These are phyloP conservation scores for Neodidymelliopsis sp. DNA, from an alignment of 2,329 filamentous ascomycete genomes.

Conservation along the genomic window DNA sequence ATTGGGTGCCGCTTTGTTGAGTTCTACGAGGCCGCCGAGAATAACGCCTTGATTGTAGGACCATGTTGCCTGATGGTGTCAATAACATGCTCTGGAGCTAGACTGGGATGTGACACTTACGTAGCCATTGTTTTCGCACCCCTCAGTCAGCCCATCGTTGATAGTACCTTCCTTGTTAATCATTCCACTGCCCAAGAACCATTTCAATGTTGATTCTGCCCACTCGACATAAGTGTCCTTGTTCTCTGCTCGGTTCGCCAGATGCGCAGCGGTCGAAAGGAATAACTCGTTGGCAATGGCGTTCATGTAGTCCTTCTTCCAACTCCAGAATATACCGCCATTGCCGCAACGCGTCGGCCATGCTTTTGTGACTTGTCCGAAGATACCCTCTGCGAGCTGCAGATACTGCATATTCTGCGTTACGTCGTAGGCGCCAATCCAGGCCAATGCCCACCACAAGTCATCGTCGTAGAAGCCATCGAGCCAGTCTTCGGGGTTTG, in stretches of 20 bases:
- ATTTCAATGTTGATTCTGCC: conserved; percentile 59
- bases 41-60: conserved; percentile 70
- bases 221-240: conserved; percentile 53
- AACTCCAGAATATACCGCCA: conserved; percentile 60
- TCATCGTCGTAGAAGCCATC: conserved; percentile 62
- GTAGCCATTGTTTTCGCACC: conserved; percentile 61
- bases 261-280: conserved; percentile 61
- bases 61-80: conserved; percentile 48
- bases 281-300: conserved; percentile 67
- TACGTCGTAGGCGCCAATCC: conserved; percentile 63
- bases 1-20: conserved; percentile 53
- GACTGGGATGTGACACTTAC: conserved; percentile 15
- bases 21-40: conserved; percentile 64
- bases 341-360: conserved; percentile 53
- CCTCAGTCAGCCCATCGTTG: conserved; percentile 61
- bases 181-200: conserved; percentile 59
- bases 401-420: conserved; percentile 57
- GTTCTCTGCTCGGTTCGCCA: conserved; percentile 59
- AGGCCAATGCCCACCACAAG: conserved; percentile 59
- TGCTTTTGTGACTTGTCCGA: conserved; percentile 52
- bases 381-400: conserved; percentile 57
- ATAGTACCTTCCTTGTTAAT: conserved; percentile 58
- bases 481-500: conserved; percentile 44
- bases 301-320: conserved; percentile 56
- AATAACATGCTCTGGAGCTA: not conserved